Percentiles rank a stretch among this genome's conserved stretches.
phyloP scores from a whole-genome alignment of 1,284 basidiomycete species.

The Laetiporus sulphureus region DNA sequence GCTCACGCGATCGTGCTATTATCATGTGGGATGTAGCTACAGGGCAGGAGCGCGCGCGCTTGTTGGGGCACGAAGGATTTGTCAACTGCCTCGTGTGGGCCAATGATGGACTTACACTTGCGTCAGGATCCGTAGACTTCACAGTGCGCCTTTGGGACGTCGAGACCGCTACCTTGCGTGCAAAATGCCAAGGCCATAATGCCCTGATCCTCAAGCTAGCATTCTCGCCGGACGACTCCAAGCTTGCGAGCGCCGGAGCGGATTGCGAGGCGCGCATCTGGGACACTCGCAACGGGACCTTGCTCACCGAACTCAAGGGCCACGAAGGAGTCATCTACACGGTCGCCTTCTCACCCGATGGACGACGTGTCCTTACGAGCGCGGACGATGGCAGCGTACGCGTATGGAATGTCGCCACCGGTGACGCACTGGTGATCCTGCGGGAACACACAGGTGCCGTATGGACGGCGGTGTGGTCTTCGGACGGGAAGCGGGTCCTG shows the following conservation, averaged over 20 bases:
- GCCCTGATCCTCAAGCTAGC: conserved; percentile 14
- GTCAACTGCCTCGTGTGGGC: conserved; percentile 17
- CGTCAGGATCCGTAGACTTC: conserved; percentile 19
- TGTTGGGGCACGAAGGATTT: conserved; percentile 12
- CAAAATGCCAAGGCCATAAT: conserved; percentile 13
- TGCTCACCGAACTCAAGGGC: conserved; percentile 7
- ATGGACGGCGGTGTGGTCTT: conserved; percentile 10
- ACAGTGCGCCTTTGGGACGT: conserved; percentile 19
- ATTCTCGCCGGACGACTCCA: conserved; percentile 16
- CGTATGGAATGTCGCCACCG: conserved; percentile 15
- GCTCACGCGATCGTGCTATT: conserved; percentile 13
- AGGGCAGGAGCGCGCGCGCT: conserved; percentile 3
- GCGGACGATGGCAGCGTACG: conserved; percentile 16
- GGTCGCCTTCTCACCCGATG: conserved; percentile 20
- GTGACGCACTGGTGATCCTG: conserved; percentile 14
- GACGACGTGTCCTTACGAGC: conserved; percentile 17
- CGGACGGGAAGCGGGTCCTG: conserved; percentile 9
- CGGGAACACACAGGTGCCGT: conserved; percentile 12
- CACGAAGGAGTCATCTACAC: conserved; percentile 14
- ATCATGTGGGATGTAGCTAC: conserved; percentile 15
- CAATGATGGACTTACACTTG: conserved; percentile 17
- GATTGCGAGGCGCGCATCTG: conserved; percentile 15
- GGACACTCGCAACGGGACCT: conserved; percentile 9
- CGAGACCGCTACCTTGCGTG: conserved; percentile 9
- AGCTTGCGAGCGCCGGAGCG: conserved; percentile 14